phyloP scores from a whole-genome alignment of 352 stramenopile genomes.

The Globisporangium parvum region DNA sequence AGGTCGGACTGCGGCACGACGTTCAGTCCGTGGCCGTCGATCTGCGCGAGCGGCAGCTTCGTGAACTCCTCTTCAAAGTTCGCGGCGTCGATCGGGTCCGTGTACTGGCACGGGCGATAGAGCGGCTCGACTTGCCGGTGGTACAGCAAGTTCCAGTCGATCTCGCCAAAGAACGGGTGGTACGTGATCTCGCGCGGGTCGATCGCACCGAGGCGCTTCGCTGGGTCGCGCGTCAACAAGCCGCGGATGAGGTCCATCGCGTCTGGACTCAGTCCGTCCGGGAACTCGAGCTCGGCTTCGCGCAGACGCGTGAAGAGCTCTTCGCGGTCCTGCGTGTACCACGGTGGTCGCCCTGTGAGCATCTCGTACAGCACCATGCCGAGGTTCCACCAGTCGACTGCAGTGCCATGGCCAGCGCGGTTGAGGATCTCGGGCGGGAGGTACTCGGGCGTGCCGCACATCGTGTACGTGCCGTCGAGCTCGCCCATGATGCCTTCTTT shows the following conservation, averaged over 20 bases:
- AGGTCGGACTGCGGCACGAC: slow-evolving; percentile 36
- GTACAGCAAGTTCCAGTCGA: slow-evolving; percentile 79
- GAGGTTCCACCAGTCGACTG: slow-evolving; percentile 84
- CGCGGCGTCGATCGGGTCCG: slow-evolving; percentile 72
- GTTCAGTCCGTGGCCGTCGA: slow-evolving; percentile 64
- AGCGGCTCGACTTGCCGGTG: slow-evolving; percentile 67
- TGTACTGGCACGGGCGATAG: slow-evolving; percentile 82
- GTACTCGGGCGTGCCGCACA: slow-evolving; percentile 86
- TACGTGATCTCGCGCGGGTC: slow-evolving; percentile 75
- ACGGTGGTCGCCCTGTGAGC: slow-evolving; percentile 66
- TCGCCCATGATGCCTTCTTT: slow-evolving; percentile 73
- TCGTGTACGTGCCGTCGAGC: slow-evolving; percentile 73
- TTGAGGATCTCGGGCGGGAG: slow-evolving; percentile 80
- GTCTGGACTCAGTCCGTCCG: slow-evolving; percentile 49
- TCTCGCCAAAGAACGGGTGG: slow-evolving; percentile 77
- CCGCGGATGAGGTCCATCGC: slow-evolving; percentile 79
- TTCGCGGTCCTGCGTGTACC: slow-evolving; percentile 78
- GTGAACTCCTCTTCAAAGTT: slow-evolving; percentile 87
- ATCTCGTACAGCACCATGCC: slow-evolving; percentile 84
- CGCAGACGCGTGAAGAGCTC: slow-evolving; percentile 67
- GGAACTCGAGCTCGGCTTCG: slow-evolving; percentile 66
- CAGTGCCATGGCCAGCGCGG: slow-evolving; percentile 63
- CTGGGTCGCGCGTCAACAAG: slow-evolving; percentile 90
- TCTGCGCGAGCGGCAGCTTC: slow-evolving; percentile 60
- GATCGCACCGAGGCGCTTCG: slow-evolving; percentile 86